Conservation (phyloP, 352 stramenopile species). For the Phytopythium aichiense region DNA sequence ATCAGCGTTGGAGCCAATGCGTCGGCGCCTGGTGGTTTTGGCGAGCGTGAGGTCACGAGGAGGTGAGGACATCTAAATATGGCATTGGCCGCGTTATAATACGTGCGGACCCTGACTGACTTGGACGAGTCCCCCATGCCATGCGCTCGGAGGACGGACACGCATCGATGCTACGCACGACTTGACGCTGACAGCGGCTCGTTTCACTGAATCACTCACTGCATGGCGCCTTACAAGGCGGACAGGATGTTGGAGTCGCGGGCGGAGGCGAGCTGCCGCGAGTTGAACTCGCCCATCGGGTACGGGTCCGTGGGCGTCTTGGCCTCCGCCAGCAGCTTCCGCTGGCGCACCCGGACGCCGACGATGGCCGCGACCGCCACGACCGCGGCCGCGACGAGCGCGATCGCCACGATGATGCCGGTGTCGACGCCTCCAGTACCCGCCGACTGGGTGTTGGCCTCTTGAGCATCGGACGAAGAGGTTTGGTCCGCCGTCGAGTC, state of each 20-base stretch:
- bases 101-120: background rate
- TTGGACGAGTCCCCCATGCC: background rate
- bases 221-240: background rate
- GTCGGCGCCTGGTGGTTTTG: background rate
- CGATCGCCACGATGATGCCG: constrained; percentile 34
- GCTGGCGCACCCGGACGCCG: constrained; percentile 32
- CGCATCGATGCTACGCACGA: background rate
- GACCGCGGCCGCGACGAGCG: constrained; percentile 31
- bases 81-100: background rate
- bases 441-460: constrained; percentile 27
- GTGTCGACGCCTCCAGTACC: constrained; percentile 12
- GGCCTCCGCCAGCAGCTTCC: constrained; percentile 34
- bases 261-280: constrained; percentile 11
- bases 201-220: no score
- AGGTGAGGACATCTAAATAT: background rate
- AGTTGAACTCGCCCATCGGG: constrained; percentile 19
- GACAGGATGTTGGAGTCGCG: constrained; percentile 25
- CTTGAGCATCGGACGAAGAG: constrained; percentile 9
- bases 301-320: constrained; percentile 40
- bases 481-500: constrained; percentile 14
- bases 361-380: constrained; percentile 39
- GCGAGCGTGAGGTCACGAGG: background rate
- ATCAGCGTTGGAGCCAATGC: background rate
- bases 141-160: background rate
- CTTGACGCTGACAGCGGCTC: background rate